A percentile compares a stretch with the other conserved stretches of the same genome.
Evolutionary conservation across 73 alveolate species (phyloP).

Genomic region (Tetrahymena borealis): DNA sequence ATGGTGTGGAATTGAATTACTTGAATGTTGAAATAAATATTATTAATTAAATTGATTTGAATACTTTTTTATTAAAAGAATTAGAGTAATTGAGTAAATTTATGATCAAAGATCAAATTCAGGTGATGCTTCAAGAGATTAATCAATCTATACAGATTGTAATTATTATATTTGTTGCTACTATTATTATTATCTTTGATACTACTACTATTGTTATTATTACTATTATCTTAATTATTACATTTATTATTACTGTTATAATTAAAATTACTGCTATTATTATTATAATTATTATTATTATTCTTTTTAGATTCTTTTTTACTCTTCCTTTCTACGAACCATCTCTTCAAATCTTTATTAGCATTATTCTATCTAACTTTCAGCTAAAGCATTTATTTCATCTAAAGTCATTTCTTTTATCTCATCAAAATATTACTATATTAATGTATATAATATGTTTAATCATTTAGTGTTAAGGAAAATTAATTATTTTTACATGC

Average conservation of each 20-base stretch:
- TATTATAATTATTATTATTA: too few species aligned
- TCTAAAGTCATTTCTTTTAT: not conserved
- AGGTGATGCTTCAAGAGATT: not conserved
- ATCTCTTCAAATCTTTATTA: not conserved
- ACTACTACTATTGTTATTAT: too few species aligned
- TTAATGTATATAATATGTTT: not conserved
- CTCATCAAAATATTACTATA: not conserved
- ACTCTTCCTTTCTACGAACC: not conserved
- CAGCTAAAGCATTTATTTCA: not conserved
- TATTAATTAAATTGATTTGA: too few species aligned
- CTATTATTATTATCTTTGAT: not conserved
- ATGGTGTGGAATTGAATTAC: too few species aligned
- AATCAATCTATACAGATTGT: too few species aligned
- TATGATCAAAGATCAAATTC: not conserved
- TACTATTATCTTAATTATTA: too few species aligned
- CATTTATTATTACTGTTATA: not conserved
- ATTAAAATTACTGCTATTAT: not conserved
- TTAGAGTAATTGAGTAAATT: too few species aligned
- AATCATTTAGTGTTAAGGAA: not conserved
- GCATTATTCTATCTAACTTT: not conserved
- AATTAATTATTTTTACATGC: conserved; percentile 18
- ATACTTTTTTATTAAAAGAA: too few species aligned
- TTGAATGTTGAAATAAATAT: too few species aligned
- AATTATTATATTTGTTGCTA: too few species aligned
- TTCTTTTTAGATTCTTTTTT: not conserved